A percentile compares a stretch with the other conserved stretches of the same genome.
phyloP scores from a whole-genome alignment of 345 rosid genomes.

The Viola odorata region DNA sequence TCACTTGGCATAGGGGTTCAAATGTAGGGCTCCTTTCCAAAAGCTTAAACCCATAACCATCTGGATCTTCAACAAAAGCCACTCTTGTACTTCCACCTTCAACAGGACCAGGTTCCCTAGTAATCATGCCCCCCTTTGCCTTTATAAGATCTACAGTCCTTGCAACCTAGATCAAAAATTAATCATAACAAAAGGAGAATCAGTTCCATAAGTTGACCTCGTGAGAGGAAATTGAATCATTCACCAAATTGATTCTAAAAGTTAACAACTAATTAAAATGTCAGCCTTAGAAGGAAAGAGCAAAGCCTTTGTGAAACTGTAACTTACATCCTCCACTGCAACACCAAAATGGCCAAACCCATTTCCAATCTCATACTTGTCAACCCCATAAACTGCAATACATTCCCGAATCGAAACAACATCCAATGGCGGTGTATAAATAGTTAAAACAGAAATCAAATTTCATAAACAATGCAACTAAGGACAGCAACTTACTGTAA shows the following conservation, averaged over 20 bases:
- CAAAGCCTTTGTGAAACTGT: neutral
- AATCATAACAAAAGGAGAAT: neutral
- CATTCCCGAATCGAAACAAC: neutral
- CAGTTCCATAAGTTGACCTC: neutral
- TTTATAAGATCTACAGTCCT: conserved; percentile 14
- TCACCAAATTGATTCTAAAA: neutral
- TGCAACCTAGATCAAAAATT: conserved; percentile 6
- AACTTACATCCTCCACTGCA: conserved; percentile 27
- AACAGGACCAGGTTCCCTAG: conserved; percentile 8
- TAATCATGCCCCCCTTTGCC: conserved; percentile 20
- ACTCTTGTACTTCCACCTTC: conserved; percentile 9
- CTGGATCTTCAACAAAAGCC: conserved; percentile 20
- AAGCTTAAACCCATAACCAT: conserved; percentile 18
- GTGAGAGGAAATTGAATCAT: neutral
- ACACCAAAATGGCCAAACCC: conserved; percentile 30
- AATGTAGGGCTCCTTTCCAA: conserved; percentile 16
- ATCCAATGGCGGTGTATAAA: neutral
- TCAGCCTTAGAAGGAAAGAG: neutral
- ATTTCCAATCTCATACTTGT: conserved; percentile 21
- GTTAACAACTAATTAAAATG: neutral
- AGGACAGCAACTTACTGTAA: conserved; percentile 14
- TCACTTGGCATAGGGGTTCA: conserved; percentile 24
- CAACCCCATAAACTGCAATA: conserved; percentile 21
- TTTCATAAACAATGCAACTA: neutral
- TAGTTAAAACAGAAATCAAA: too few species aligned